Percentiles rank a stretch among this genome's conserved stretches.
Conservation (phyloP, 495 filamentous ascomycete species). For the Pseudomonodictys pantanalensis region DNA sequence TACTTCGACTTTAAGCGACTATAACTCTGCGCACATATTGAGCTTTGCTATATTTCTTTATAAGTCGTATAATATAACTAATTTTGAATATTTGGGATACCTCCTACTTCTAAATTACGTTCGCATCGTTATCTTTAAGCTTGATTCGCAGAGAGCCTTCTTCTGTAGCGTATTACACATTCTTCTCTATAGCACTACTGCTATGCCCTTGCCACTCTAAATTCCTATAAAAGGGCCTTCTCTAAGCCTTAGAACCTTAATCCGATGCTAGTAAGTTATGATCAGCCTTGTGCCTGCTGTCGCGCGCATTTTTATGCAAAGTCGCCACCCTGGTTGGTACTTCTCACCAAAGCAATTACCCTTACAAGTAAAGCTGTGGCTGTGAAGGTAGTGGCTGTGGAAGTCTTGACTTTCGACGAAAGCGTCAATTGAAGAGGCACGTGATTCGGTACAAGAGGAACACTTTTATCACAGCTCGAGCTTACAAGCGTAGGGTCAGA, state of each 20-base stretch:
- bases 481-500: neutral
- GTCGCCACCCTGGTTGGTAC: constrained; percentile 1
- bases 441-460: neutral
- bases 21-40: constrained; percentile 17
- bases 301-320: neutral
- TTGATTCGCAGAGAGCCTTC: constrained; percentile 18
- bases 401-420: no score
- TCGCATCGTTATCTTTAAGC: constrained; percentile 11
- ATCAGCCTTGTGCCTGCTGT: neutral
- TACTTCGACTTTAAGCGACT: constrained; percentile 36
- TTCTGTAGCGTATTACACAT: constrained; percentile 14
- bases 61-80: constrained; percentile 21
- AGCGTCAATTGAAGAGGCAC: no score
- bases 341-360: neutral
- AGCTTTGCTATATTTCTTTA: constrained; percentile 27
- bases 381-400: no score
- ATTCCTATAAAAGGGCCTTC: neutral
- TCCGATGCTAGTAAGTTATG: neutral
- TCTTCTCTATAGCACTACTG: constrained; percentile 15
- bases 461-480: neutral
- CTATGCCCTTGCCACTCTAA: constrained; percentile 22
- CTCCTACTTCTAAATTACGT: constrained; percentile 14
- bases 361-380: neutral
- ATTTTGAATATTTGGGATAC: constrained; percentile 5
- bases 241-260: neutral